phyloP scores from a whole-genome alignment of 495 filamentous ascomycete species.

The Lasiosphaeris hirsuta region DNA sequence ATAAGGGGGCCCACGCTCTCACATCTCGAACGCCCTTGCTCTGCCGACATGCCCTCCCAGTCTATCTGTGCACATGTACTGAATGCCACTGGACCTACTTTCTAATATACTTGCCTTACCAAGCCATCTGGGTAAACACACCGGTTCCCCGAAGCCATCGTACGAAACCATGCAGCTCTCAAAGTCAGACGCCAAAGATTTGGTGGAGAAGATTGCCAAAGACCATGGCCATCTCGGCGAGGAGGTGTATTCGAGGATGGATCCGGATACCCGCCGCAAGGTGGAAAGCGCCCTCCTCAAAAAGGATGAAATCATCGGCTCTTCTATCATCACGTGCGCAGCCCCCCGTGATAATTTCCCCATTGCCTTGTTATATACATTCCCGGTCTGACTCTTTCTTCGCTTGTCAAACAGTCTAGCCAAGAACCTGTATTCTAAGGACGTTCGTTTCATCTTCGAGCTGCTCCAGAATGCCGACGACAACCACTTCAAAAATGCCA shows the following conservation, averaged over 20 bases:
- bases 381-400: too few relatives aligned
- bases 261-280: conserved; percentile 21
- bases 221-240: conserved; percentile 28
- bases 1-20: too few relatives aligned
- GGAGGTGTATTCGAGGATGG: conserved; percentile 19
- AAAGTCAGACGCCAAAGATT: background rate
- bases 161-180: too few relatives aligned
- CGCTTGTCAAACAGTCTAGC: conserved; percentile 36
- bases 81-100: too few relatives aligned
- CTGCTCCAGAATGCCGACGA: conserved; percentile 46
- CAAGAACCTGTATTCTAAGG: conserved; percentile 36
- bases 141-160: too few relatives aligned
- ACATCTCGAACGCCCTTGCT: too few relatives aligned
- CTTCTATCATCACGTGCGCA: conserved; percentile 32
- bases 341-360: background rate
- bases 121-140: too few relatives aligned
- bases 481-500: conserved; percentile 27
- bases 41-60: too few relatives aligned
- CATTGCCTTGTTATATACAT: background rate
- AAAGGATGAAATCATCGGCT: conserved; percentile 30
- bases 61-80: too few relatives aligned
- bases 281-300: conserved; percentile 29
- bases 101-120: too few relatives aligned
- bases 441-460: conserved; percentile 40
- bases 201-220: conserved; percentile 25